Evolutionary conservation across 1,284 basidiomycete genomes (phyloP).

Genomic region (Sanghuangporus sanghuang): DNA sequence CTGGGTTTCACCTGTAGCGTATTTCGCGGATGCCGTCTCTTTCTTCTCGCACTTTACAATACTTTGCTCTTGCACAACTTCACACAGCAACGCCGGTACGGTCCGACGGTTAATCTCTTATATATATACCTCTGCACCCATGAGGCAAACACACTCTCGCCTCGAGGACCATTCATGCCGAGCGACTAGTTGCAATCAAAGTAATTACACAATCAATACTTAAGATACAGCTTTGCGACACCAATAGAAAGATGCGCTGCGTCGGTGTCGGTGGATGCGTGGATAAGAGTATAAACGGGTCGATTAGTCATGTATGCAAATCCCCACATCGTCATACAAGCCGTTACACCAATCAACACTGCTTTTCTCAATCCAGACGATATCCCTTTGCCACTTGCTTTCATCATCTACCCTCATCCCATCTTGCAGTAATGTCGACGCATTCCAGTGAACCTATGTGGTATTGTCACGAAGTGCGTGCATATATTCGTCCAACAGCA

Average conservation of each 20-base stretch:
- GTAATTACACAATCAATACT: too few species aligned
- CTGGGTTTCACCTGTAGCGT: neutral
- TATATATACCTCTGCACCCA: neutral
- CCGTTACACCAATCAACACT: neutral
- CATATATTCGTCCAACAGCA: neutral
- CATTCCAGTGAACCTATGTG: constrained; percentile 56
- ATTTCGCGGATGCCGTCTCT: neutral
- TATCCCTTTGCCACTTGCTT: neutral
- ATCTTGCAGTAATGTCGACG: constrained; percentile 45
- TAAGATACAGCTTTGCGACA: too few species aligned
- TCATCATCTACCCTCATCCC: neutral
- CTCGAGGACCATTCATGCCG: constrained; percentile 1
- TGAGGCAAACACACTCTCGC: constrained; percentile 2
- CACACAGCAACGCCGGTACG: neutral
- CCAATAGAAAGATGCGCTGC: too few species aligned
- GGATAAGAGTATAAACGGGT: neutral
- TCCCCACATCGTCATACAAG: neutral
- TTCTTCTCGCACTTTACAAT: neutral
- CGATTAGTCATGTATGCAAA: neutral
- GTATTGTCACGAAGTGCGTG: constrained; percentile 69
- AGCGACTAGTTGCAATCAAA: neutral
- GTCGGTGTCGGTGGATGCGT: neutral
- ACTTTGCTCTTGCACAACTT: neutral
- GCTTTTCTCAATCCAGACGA: neutral
- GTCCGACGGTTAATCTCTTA: constrained; percentile 1